Evolutionary conservation across 805 yeast genomes (phyloP).

Genomic region (Schwanniomyces occidentalis): DNA sequence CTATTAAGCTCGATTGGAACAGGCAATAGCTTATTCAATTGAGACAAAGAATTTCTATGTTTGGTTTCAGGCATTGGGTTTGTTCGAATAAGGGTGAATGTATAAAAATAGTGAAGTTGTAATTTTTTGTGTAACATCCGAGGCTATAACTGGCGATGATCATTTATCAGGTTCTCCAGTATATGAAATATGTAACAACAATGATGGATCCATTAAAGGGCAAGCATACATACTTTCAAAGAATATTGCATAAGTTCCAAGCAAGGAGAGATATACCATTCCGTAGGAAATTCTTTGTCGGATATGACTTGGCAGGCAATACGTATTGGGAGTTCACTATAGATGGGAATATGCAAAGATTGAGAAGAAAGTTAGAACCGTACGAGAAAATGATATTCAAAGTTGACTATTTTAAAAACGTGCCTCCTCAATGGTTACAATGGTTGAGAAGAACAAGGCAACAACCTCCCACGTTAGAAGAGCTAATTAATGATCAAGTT

Average conservation of each 20-base stretch:
- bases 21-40: slow-evolving; percentile 33
- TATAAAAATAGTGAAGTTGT: no score
- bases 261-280: slow-evolving; percentile 67
- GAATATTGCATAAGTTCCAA: slow-evolving; percentile 55
- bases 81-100: no score
- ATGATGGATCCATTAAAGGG: slow-evolving; percentile 51
- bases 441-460: slow-evolving; percentile 72
- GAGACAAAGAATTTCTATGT: slow-evolving; percentile 20
- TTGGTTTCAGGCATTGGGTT: no score
- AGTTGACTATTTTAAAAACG: slow-evolving; percentile 59
- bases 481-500: slow-evolving; percentile 56
- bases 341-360: slow-evolving; percentile 50
- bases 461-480: slow-evolving; percentile 61
- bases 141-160: no score
- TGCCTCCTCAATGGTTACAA: slow-evolving; percentile 75
- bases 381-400: slow-evolving; percentile 45
- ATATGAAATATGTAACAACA: no score
- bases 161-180: no score
- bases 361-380: slow-evolving; percentile 68
- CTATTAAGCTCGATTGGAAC: slow-evolving; percentile 35
- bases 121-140: no score
- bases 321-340: slow-evolving; percentile 80
- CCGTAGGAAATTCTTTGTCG: slow-evolving; percentile 65
- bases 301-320: slow-evolving; percentile 81
- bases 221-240: slow-evolving; percentile 51